phyloP scores from a whole-genome alignment of 805 yeast genomes.

The Candida germanica region DNA sequence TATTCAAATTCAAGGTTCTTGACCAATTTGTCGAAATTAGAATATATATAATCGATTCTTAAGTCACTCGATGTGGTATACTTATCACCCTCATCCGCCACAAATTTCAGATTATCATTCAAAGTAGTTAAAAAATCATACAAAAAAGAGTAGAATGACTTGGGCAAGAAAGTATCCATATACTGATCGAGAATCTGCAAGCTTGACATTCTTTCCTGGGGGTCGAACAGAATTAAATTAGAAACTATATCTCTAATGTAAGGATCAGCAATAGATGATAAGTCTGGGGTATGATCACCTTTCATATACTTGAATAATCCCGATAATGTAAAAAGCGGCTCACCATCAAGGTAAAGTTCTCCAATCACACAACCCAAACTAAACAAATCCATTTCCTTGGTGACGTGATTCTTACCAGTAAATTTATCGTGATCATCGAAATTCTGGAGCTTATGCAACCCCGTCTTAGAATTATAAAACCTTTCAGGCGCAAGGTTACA shows the following conservation, averaged over 20 bases:
- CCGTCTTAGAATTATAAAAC: constrained; percentile 43
- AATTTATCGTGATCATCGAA: constrained; percentile 21
- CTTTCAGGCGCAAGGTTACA: constrained; percentile 96
- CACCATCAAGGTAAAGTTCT: constrained; percentile 82
- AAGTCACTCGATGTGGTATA: constrained; percentile 31
- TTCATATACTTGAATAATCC: constrained; percentile 81
- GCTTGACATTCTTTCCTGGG: constrained; percentile 57
- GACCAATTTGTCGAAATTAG: constrained; percentile 50
- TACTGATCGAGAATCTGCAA: constrained; percentile 49
- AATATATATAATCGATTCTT: constrained; percentile 59
- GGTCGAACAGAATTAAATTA: constrained; percentile 64
- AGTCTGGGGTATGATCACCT: constrained; percentile 62
- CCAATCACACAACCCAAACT: constrained; percentile 86
- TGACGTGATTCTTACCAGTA: constrained; percentile 28
- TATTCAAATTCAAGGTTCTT: constrained; percentile 23
- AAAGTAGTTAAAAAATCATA: constrained; percentile 57
- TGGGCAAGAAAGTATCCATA: constrained; percentile 56
- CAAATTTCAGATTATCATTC: constrained; percentile 21
- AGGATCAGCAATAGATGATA: constrained; percentile 51
- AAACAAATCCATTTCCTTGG: constrained; percentile 76
- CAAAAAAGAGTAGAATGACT: constrained; percentile 60
- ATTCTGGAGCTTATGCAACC: constrained; percentile 16
- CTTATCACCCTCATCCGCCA: constrained; percentile 13
- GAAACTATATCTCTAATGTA: constrained; percentile 52
- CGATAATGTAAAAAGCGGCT: constrained; percentile 80